Evolutionary conservation across 768 basidiomycete species (phyloP).

Genomic region (Boletus rubroflammeus): DNA sequence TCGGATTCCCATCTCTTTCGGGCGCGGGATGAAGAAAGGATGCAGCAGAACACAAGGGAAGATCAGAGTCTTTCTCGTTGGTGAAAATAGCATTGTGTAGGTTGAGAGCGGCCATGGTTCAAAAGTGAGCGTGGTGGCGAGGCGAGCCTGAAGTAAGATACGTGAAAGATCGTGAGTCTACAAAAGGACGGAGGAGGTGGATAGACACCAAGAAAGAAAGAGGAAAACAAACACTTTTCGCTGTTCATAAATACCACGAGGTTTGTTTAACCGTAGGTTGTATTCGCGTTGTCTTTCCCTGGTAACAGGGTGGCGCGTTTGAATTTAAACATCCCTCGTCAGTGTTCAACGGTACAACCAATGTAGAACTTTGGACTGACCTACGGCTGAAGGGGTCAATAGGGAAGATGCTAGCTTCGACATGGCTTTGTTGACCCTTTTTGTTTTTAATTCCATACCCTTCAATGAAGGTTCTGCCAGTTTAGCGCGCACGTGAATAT

Average conservation of each 20-base stretch:
- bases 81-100: slow-evolving; percentile 53
- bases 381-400: neutral
- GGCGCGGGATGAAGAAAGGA: slow-evolving; percentile 19
- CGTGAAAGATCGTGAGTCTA: slow-evolving; percentile 16
- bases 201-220: slow-evolving; percentile 8
- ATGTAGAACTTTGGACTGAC: slow-evolving; percentile 7
- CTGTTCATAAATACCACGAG: slow-evolving; percentile 12
- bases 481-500: neutral
- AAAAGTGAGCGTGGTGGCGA: slow-evolving; percentile 15
- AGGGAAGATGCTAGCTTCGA: neutral
- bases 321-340: neutral
- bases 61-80: slow-evolving; percentile 27
- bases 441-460: slow-evolving; percentile 7
- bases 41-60: slow-evolving; percentile 18
- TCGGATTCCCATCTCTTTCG: slow-evolving; percentile 14
- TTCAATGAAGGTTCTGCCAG: slow-evolving; percentile 17
- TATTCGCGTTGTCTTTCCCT: slow-evolving; percentile 8
- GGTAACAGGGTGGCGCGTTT: neutral
- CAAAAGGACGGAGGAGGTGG: slow-evolving; percentile 1
- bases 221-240: slow-evolving; percentile 13
- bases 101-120: slow-evolving; percentile 55
- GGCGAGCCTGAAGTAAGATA: slow-evolving; percentile 3
- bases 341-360: neutral
- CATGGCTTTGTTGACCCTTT: slow-evolving; percentile 14
- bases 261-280: slow-evolving; percentile 3